Evolutionary conservation across 306 rosid genomes (phyloP).

Genomic region (Mimosa pudica): DNA sequence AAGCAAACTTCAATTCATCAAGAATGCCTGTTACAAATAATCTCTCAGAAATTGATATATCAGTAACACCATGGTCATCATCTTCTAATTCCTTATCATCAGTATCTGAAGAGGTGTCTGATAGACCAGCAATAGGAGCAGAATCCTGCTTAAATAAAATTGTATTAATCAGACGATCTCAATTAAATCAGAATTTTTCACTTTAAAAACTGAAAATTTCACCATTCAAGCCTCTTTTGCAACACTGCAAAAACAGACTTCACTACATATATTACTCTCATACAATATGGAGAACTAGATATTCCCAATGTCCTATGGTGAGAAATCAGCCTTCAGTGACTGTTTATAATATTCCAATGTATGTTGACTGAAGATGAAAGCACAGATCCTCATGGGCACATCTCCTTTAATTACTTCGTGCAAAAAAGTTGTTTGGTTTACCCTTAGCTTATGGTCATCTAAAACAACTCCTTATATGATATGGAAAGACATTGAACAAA

Average conservation of each 20-base stretch:
- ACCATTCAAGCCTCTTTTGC: background rate
- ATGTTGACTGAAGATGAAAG: background rate
- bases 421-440: background rate
- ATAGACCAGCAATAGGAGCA: slow-evolving; percentile 77
- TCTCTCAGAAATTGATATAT: slow-evolving; percentile 55
- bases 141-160: slow-evolving; percentile 62
- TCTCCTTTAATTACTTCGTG: background rate
- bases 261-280: background rate
- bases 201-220: background rate
- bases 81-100: slow-evolving; percentile 66
- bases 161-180: background rate
- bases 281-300: background rate
- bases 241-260: background rate
- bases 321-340: background rate
- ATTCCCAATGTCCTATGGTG: background rate
- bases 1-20: slow-evolving; percentile 90
- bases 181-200: background rate
- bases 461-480: background rate
- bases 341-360: background rate
- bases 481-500: background rate
- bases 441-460: background rate
- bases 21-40: slow-evolving; percentile 87
- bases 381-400: background rate
- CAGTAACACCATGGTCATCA: slow-evolving; percentile 42
- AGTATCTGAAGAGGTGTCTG: slow-evolving; percentile 81